These are phyloP conservation scores for Thermothielavioides terrestris DNA, from an alignment of 495 filamentous ascomycete genomes.

Conservation along the genomic window DNA sequence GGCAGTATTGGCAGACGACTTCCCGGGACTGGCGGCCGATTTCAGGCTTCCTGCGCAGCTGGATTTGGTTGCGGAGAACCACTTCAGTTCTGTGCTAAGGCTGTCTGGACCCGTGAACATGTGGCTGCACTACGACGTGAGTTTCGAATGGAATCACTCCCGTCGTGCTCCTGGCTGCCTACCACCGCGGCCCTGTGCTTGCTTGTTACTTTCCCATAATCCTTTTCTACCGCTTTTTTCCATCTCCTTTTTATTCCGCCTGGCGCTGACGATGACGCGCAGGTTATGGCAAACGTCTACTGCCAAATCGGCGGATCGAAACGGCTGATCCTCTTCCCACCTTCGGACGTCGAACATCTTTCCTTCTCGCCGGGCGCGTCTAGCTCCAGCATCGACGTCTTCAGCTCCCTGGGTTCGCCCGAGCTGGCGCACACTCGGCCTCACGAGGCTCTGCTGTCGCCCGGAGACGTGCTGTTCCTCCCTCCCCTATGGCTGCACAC, in stretches of 20 bases:
- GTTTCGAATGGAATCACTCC: constrained; percentile 11
- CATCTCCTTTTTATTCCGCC: background rate
- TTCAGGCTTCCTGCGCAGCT: constrained; percentile 62
- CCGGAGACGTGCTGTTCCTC: constrained; percentile 72
- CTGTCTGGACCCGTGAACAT: constrained; percentile 77
- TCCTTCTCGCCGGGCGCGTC: constrained; percentile 67
- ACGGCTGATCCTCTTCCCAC: constrained; percentile 67
- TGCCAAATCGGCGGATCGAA: constrained; percentile 70
- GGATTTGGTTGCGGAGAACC: constrained; percentile 45
- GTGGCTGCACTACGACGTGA: constrained; percentile 89
- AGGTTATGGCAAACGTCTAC: constrained; percentile 85
- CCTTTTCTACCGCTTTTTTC: too few relatives aligned
- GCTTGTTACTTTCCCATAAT: too few relatives aligned
- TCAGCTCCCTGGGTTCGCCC: constrained; percentile 33
- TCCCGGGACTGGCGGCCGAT: constrained; percentile 57
- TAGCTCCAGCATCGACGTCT: constrained; percentile 66
- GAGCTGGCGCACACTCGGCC: constrained; percentile 50
- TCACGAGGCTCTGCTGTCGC: constrained; percentile 53
- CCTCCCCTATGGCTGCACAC: constrained; percentile 80
- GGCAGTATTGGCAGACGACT: constrained; percentile 60
- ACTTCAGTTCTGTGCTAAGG: constrained; percentile 73
- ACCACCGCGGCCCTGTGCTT: background rate
- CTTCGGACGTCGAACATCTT: constrained; percentile 60
- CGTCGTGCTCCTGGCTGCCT: background rate
- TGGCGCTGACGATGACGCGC: background rate